Percentiles rank a stretch among this genome's conserved stretches.
Conservation (phyloP, 768 basidiomycete species). For the Termitomyces sp. region DNA sequence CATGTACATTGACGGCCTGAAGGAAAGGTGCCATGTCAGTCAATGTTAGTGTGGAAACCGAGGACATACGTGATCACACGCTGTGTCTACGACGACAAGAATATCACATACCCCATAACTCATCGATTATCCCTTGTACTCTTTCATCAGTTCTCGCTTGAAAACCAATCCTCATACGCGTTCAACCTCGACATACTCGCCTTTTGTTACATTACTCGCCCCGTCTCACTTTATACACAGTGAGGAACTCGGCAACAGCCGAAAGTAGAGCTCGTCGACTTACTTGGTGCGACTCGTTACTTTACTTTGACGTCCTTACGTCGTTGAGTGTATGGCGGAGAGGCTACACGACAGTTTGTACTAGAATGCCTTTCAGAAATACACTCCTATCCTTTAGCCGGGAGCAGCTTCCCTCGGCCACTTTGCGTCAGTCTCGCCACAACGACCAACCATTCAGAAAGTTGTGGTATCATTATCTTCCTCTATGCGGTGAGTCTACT, state of each 20-base stretch:
- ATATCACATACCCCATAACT: too few relatives aligned
- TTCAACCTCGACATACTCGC: neutral
- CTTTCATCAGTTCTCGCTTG: neutral
- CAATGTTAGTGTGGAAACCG: neutral
- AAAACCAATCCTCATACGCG: too few relatives aligned
- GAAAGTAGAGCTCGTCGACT: neutral
- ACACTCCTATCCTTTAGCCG: constrained; percentile 17
- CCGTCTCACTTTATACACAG: neutral
- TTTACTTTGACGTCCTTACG: neutral
- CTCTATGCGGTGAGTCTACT: constrained; percentile 41
- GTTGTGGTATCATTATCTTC: constrained; percentile 53
- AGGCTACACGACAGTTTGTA: neutral
- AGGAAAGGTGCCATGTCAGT: constrained; percentile 33
- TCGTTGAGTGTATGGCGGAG: constrained; percentile 7
- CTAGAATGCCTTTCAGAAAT: constrained; percentile 15
- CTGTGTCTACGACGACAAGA: neutral
- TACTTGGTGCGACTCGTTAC: neutral
- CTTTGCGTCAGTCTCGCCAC: neutral
- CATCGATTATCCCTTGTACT: too few relatives aligned
- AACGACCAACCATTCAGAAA: constrained; percentile 28
- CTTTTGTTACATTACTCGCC: neutral
- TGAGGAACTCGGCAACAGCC: neutral
- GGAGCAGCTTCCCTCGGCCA: constrained; percentile 11
- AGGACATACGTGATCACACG: neutral
- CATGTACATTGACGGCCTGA: constrained; percentile 22